phyloP scores from a whole-genome alignment of 1,284 basidiomycete genomes.

The Cryptococcus amylolentus region DNA sequence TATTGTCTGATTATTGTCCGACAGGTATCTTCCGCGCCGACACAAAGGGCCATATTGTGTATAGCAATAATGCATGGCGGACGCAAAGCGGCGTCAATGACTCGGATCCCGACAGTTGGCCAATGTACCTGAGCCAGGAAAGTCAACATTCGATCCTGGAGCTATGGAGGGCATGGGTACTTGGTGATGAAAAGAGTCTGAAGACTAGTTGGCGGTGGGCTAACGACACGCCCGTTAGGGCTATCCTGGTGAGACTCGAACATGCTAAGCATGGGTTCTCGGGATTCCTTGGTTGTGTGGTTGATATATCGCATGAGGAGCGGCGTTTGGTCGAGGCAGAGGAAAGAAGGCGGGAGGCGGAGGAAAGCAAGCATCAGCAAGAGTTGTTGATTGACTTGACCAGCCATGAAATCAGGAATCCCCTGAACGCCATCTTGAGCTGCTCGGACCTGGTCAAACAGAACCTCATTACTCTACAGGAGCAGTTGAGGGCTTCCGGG shows the following conservation, averaged over 20 bases:
- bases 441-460: slow-evolving; percentile 46
- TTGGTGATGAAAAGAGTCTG: slow-evolving; percentile 15
- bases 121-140: slow-evolving; percentile 15
- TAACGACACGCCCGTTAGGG: slow-evolving; percentile 31
- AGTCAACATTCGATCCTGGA: slow-evolving; percentile 8
- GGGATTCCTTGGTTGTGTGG: slow-evolving; percentile 39
- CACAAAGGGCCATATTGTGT: slow-evolving; percentile 22
- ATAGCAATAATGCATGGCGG: slow-evolving; percentile 39
- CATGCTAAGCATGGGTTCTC: slow-evolving; percentile 23
- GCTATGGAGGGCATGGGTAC: slow-evolving; percentile 17
- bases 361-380: slow-evolving; percentile 43
- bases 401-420: slow-evolving; percentile 47
- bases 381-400: slow-evolving; percentile 48
- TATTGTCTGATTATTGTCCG: slow-evolving; percentile 44
- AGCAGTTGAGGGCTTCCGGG: slow-evolving; percentile 29
- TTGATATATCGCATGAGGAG: slow-evolving; percentile 41
- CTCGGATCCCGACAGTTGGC: slow-evolving; percentile 21
- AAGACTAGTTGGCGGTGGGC: slow-evolving; percentile 38
- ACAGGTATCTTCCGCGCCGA: slow-evolving; percentile 39
- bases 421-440: slow-evolving; percentile 46
- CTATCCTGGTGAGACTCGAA: slow-evolving; percentile 39
- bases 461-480: slow-evolving; percentile 36
- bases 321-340: slow-evolving; percentile 38
- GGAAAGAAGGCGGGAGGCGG: slow-evolving; percentile 37
- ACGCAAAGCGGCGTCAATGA: slow-evolving; percentile 13